Percentiles rank a stretch among this genome's conserved stretches.
These are phyloP conservation scores for Alternaria arbusti DNA, from an alignment of 2,329 filamentous ascomycete species.

Conservation along the genomic window DNA sequence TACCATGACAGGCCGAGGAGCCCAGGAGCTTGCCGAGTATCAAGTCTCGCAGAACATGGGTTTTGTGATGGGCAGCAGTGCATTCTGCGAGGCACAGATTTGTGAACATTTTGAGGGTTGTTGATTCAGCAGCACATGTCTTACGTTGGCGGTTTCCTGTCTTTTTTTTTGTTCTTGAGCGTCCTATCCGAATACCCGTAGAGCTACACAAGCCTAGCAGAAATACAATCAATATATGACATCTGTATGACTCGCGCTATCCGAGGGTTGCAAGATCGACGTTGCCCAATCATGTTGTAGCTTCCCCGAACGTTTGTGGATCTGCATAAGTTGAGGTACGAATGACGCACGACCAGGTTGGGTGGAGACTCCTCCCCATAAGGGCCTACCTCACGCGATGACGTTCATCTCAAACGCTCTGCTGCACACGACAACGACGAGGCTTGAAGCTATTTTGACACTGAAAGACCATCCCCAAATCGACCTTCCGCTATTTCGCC, in stretches of 20 bases:
- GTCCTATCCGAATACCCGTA: slow-evolving; percentile 13
- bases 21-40: slow-evolving; percentile 50
- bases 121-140: background rate
- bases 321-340: slow-evolving; percentile 30
- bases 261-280: background rate
- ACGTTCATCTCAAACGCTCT: background rate
- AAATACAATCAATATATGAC: slow-evolving; percentile 7
- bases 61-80: slow-evolving; percentile 49
- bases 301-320: slow-evolving; percentile 20
- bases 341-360: slow-evolving; percentile 32
- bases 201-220: background rate
- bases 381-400: slow-evolving; percentile 23
- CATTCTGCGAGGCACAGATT: slow-evolving; percentile 35
- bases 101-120: slow-evolving; percentile 5
- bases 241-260: background rate
- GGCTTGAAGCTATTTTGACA: background rate
- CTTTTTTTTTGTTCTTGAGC: background rate
- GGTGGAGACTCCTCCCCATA: slow-evolving; percentile 18
- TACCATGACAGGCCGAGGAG: slow-evolving; percentile 50
- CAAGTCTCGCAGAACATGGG: slow-evolving; percentile 53
- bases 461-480: background rate
- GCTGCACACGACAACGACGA: background rate
- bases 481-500: background rate
- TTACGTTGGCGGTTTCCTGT: background rate
- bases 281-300: slow-evolving; percentile 14